A percentile compares a stretch with the other conserved stretches of the same genome.
These are phyloP conservation scores for Candida gorgasii DNA, from an alignment of 805 yeast species.

Conservation along the genomic window DNA sequence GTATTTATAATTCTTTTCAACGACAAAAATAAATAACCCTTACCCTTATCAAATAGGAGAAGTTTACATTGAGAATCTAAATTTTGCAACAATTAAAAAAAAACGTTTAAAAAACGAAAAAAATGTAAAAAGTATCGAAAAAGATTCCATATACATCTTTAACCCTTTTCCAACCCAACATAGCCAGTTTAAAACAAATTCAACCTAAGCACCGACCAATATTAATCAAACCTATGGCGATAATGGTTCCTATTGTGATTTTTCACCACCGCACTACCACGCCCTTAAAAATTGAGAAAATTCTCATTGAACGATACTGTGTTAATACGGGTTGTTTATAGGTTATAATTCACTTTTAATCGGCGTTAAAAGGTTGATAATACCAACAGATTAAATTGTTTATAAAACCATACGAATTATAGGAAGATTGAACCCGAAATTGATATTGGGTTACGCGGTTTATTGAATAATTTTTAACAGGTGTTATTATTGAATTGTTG, in stretches of 20 bases:
- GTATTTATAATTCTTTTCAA: too few species aligned
- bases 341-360: slow-evolving; percentile 1
- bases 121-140: too few species aligned
- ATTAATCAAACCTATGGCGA: too few species aligned
- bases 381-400: not conserved
- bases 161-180: too few species aligned
- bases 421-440: not conserved
- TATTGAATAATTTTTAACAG: not conserved
- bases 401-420: not conserved
- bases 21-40: too few species aligned
- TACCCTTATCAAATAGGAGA: not conserved
- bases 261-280: slow-evolving; percentile 1
- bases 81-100: slow-evolving; percentile 3
- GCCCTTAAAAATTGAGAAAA: slow-evolving; percentile 7
- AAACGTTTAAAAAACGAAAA: slow-evolving; percentile 1
- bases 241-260: not conserved
- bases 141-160: too few species aligned
- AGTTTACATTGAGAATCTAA: slow-evolving; percentile 1
- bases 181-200: too few species aligned
- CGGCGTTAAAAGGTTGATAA: not conserved
- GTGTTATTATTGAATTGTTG: slow-evolving; percentile 3
- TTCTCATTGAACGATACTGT: slow-evolving; percentile 8
- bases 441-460: not conserved
- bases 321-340: slow-evolving; percentile 7
- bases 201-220: too few species aligned